Base-by-base conservation (phyloP, 169 alveolate genomes). In the Plasmodium knowlesi region DNA sequence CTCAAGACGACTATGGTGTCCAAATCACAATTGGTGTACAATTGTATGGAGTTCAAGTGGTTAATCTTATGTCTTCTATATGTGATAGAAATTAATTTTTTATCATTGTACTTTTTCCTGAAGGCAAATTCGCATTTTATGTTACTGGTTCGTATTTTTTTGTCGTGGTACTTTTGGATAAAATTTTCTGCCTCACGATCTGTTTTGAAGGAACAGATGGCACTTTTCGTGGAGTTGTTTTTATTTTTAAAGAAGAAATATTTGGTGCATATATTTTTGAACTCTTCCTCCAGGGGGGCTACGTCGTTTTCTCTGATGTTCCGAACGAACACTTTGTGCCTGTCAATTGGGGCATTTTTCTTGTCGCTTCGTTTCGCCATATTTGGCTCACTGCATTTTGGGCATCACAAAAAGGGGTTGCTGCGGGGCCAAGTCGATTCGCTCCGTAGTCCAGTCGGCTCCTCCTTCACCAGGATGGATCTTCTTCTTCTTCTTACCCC, bases 311-410 rank as follows among this genome's bases (percentile, higher is more conserved):
- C 95, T 5, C 57, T 32, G 22, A 91, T 91, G n/a, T 82, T 82
- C 3, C 85, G 61, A 16, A 91, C 95, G 78, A 91, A 91, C 9
- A 91, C 95, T 82, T 91, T 91, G 80, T 91, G 91, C 37, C 74
- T 71, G 28, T 91, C 92, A 3, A 89, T 10, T 16, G 84, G 76
- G 4, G 82, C 30, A 32, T 37, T 37, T 53, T 83, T 85, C 25
- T 88, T 50, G 34, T 88, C 71, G 50, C 71, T 5, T 50, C 43
- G n/a, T 4, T 34, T 54, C 79, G 78, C 71, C 78, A 50, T 78
- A n/a, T 78, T 76, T 34, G 39, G 32, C 37, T 76, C 83, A 76
- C 54, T 76, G 76, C 76, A 67, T 67, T 67, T 67, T 67, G 30
- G 61, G 61, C 57, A 50, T 50, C 61, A 50, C 61, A 16, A 1